Evolutionary conservation across 2,329 filamentous ascomycete species (phyloP), one percentile per base, ranked within the genome.

Genomic region (Tolypocladium amazonense): DNA sequence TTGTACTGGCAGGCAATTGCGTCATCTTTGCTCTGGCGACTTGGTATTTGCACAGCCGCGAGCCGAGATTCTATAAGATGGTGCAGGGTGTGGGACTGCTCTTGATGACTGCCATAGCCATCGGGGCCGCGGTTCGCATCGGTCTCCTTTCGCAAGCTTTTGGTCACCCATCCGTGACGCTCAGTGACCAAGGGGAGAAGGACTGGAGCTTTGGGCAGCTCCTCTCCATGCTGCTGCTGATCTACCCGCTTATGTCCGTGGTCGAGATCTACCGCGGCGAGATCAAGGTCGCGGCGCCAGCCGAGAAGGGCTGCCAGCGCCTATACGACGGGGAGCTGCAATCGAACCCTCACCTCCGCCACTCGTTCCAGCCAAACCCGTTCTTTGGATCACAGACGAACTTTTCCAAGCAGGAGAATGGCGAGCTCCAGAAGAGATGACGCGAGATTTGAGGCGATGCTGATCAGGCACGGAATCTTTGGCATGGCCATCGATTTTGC

Each of bases 191-290:
- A 0, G 79, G 76, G 27, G 85, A 88, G 72, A 80, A 75, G 61
- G 72, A 74, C 14, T 88, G 84, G 84, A 82, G 79, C 63, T 88
- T 87, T 65, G 85, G 85, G 0, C 83, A 86, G 70, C 70, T 87
- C 59, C 72, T 88, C 35, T 81, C 82, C 1, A 71, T 87, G 64
- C 71, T 87, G 63, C 73, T 88, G 66, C 73, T 87, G 33, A 68
- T 82, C n/a, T 71, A 88, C 65, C 84, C 85, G 1, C 65, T 87
- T 20, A 76, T 88, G 3, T 83, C 80, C 2, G 77, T 79, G 2
- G 68, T 87, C 35, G 85, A 88, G 68, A 84, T 88, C 58, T 71
- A 80, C 55, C 70, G 82, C 62, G 81, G 82, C 62, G 77, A 79
- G 67, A 72, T 75, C 45, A 70, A 72, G 43, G 73, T 79, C 43